A percentile compares a stretch with the other conserved stretches of the same genome.
Conservation (phyloP, 257 asterid genomes). For the Leonotis leonurus region DNA sequence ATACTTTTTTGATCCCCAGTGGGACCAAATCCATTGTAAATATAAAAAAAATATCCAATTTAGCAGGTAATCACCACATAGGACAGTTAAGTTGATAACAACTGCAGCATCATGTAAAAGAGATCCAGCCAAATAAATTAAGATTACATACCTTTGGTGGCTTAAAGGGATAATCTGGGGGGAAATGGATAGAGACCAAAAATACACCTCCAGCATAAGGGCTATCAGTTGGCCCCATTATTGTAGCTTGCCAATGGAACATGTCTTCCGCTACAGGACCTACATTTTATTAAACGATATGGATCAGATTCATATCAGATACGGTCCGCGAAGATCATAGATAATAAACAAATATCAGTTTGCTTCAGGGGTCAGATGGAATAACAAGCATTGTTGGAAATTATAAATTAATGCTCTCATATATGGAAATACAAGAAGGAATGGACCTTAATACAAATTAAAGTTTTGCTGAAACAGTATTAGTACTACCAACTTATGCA, state of each 20-base stretch:
- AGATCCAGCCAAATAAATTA: neutral
- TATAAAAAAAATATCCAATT: no score
- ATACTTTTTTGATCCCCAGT: no score
- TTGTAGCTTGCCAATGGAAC: conserved; percentile 38
- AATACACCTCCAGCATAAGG: conserved; percentile 37
- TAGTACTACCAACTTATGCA: no score
- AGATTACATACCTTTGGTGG: conserved; percentile 31
- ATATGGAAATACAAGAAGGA: no score
- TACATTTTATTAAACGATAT: neutral
- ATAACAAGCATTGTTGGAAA: neutral
- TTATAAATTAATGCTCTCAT: neutral
- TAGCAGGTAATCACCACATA: no score
- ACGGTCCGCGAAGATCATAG: neutral
- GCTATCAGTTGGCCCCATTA: conserved; percentile 38
- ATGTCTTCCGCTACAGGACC: conserved; percentile 40
- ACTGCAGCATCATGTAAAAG: neutral
- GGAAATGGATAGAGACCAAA: conserved; percentile 33
- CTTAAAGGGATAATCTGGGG: conserved; percentile 34
- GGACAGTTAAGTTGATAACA: no score
- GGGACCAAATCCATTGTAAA: no score
- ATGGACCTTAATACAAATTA: no score
- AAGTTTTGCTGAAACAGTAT: no score
- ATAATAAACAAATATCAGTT: neutral
- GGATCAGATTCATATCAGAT: no score
- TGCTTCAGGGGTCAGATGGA: neutral